Conservation (phyloP, 768 basidiomycete genomes). For the Mycena floridula region DNA sequence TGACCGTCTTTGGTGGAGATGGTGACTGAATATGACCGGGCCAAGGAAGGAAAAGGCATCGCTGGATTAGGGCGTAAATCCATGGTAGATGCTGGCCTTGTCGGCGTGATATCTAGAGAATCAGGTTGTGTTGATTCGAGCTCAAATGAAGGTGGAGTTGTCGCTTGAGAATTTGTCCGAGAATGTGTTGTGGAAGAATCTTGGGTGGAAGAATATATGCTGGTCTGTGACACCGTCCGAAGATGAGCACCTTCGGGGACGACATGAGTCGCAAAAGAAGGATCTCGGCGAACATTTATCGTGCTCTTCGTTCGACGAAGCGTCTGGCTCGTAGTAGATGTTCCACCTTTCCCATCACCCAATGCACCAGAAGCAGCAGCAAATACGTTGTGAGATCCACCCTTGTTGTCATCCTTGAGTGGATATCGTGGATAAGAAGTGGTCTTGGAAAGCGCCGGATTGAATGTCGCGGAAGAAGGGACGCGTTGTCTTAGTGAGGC, state of each 20-base stretch:
- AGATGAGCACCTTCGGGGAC: conserved; percentile 38
- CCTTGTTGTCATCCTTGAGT: conserved; percentile 69
- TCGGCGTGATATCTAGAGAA: no score
- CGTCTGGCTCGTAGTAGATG: conserved; percentile 15
- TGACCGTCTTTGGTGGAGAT: conserved; percentile 81
- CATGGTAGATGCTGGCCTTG: conserved; percentile 4
- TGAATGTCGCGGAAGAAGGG: conserved; percentile 67
- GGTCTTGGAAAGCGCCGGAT: conserved; percentile 59
- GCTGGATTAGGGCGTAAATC: conserved; percentile 3
- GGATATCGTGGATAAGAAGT: conserved; percentile 54
- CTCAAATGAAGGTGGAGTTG: conserved; percentile 5
- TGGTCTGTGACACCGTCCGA: conserved; percentile 48
- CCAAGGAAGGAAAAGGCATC: conserved; percentile 4
- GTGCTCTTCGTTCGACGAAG: conserved; percentile 49
- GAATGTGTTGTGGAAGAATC: conserved; percentile 33
- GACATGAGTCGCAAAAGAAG: conserved; percentile 39
- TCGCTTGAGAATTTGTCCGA: conserved; percentile 34
- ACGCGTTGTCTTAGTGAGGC: conserved; percentile 23
- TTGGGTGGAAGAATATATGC: conserved; percentile 33
- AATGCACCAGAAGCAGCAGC: conserved; percentile 16
- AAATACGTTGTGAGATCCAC: conserved; percentile 79
- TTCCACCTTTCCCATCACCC: conserved; percentile 1
- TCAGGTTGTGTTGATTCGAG: no score
- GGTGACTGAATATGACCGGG: conserved; percentile 17
- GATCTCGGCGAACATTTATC: conserved; percentile 57